These are phyloP conservation scores for Ambispora gerdemannii DNA, from an alignment of 192 early-diverging fungal species.

Conservation along the genomic window DNA sequence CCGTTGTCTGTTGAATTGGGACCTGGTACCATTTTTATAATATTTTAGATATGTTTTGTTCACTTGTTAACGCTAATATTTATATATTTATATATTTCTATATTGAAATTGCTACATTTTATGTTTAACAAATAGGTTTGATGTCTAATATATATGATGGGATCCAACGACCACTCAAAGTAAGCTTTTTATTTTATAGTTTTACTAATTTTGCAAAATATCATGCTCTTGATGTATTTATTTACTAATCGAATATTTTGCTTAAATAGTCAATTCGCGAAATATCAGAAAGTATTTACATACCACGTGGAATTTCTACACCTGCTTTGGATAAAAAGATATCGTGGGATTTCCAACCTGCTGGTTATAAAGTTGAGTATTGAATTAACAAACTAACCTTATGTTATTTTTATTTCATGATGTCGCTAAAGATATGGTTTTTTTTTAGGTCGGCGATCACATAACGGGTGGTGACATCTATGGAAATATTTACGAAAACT, in stretches of 20 bases:
- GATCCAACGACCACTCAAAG: constrained; percentile 97
- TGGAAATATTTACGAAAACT: constrained; percentile 94
- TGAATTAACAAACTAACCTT: not conserved
- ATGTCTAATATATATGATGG: constrained; percentile 98
- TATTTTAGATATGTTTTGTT: too few species aligned
- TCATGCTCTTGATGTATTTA: not conserved
- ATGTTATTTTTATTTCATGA: constrained; percentile 1
- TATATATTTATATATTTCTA: not conserved
- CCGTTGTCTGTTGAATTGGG: constrained; percentile 98
- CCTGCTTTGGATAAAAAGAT: constrained; percentile 89
- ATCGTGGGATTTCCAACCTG: constrained; percentile 94
- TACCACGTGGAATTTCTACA: constrained; percentile 98
- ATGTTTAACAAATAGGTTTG: constrained; percentile 46
- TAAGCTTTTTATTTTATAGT: constrained; percentile 30
- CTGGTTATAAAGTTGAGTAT: constrained; percentile 72
- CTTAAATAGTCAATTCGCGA: constrained; percentile 79
- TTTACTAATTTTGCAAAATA: not conserved
- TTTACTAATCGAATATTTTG: constrained; percentile 11
- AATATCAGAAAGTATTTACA: constrained; percentile 92
- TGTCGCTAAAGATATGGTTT: not conserved
- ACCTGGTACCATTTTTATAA: constrained; percentile 84
- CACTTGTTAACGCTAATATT: too few species aligned
- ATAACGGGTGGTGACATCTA: constrained; percentile 98
- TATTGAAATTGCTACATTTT: not conserved
- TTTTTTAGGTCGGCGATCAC: constrained; percentile 79